Conservation (phyloP, 805 yeast genomes). For the Zygosaccharomyces pseudorouxii region DNA sequence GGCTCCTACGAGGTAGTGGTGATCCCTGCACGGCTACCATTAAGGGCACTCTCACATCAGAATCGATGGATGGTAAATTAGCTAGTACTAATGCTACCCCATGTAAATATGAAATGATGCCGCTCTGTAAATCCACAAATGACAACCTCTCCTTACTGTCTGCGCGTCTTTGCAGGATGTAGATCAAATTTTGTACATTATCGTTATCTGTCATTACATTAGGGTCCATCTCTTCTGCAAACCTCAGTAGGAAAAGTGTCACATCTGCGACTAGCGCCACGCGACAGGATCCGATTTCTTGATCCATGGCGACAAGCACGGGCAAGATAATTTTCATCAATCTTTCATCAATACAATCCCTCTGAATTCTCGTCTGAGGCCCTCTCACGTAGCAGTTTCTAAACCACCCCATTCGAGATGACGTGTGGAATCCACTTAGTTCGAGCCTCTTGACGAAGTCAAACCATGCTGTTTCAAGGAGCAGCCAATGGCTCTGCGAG, state of each 20-base stretch:
- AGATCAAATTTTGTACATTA: not conserved
- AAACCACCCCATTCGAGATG: slow-evolving; percentile 7
- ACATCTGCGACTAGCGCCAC: slow-evolving; percentile 19
- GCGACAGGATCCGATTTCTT: slow-evolving; percentile 10
- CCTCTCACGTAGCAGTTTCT: slow-evolving; percentile 13
- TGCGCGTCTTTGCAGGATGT: not conserved
- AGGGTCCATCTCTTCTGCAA: slow-evolving; percentile 8
- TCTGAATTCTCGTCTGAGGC: slow-evolving; percentile 8
- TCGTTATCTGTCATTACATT: not conserved
- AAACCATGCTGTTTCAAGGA: slow-evolving; percentile 28
- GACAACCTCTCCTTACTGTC: not conserved
- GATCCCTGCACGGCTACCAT: slow-evolving; percentile 5
- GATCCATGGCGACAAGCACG: slow-evolving; percentile 5
- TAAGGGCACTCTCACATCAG: slow-evolving; percentile 2
- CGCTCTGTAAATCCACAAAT: not conserved
- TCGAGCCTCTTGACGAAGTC: slow-evolving; percentile 18
- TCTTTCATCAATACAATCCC: slow-evolving; percentile 11
- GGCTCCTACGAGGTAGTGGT: not conserved
- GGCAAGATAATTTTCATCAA: slow-evolving; percentile 20
- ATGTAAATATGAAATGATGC: not conserved
- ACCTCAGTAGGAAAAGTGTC: slow-evolving; percentile 16
- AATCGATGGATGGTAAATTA: not conserved
- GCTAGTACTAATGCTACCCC: slow-evolving; percentile 3
- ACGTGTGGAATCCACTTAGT: slow-evolving; percentile 1
- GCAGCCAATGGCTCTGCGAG: slow-evolving; percentile 23